Conservation (phyloP, 2,329 filamentous ascomycete genomes). For the Aquanectria penicillioides region DNA sequence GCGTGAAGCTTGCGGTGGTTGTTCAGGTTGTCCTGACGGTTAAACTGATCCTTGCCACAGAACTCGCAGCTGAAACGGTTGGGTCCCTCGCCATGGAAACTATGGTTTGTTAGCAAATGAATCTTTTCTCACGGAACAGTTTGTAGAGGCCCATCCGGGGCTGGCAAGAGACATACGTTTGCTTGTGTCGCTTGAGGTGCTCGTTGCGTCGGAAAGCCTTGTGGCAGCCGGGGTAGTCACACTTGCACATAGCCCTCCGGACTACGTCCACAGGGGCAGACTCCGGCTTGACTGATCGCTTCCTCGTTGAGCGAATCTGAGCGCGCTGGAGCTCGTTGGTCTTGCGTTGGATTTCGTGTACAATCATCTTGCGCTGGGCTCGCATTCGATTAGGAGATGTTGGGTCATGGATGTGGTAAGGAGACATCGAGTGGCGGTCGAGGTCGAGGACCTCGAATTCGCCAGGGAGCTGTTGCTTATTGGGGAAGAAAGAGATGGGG, state of each 20-base stretch:
- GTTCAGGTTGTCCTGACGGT: slow-evolving; percentile 54
- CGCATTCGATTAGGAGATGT: slow-evolving; percentile 47
- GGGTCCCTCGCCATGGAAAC: slow-evolving; percentile 51
- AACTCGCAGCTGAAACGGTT: slow-evolving; percentile 54
- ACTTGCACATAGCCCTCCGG: slow-evolving; percentile 55
- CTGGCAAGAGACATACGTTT: slow-evolving; percentile 55
- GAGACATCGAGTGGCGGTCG: slow-evolving; percentile 50
- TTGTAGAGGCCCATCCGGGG: not conserved
- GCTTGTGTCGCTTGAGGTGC: slow-evolving; percentile 65
- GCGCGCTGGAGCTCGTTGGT: slow-evolving; percentile 55
- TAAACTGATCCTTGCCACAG: slow-evolving; percentile 55
- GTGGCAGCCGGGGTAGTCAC: slow-evolving; percentile 57
- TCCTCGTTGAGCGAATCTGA: slow-evolving; percentile 49
- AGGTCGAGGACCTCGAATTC: slow-evolving; percentile 49
- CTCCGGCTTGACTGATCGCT: slow-evolving; percentile 43
- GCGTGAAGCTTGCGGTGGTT: slow-evolving; percentile 55
- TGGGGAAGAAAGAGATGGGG: slow-evolving; percentile 53
- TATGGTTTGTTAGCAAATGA: slow-evolving; percentile 14
- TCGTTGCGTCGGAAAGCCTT: slow-evolving; percentile 63
- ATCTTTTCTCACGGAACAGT: not conserved
- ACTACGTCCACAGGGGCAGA: slow-evolving; percentile 48
- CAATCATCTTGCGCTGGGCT: slow-evolving; percentile 52
- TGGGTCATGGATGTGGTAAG: slow-evolving; percentile 46
- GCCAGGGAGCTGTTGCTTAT: slow-evolving; percentile 42
- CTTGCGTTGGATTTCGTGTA: slow-evolving; percentile 56